Evolutionary conservation across 805 yeast genomes (phyloP), one percentile per base, ranked within the genome.

Genomic region (Lipomyces orientalis): DNA sequence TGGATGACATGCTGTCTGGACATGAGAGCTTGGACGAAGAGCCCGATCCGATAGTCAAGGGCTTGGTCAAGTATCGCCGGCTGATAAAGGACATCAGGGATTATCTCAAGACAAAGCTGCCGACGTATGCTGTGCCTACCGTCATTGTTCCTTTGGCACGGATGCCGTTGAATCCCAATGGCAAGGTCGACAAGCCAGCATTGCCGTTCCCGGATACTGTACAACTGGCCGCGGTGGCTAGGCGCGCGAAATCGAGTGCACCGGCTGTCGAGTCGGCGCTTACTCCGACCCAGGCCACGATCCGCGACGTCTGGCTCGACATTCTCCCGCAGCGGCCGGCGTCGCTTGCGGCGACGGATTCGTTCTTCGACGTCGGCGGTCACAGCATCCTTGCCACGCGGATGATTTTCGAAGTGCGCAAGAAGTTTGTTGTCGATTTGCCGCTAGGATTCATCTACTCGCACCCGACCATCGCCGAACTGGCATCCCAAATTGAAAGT

Each of bases 351-450:
- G 89, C 89, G 43, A 85, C 85, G 1, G 99, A 95, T 78, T 90
- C 97, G 1, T 95, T 95, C 86, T 95, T 95, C 76, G 99, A 95
- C 76, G 81, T 96, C 62, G 99, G 99, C 67, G 99, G 99, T 1
- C 99, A 95, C 79, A 94, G 98, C 0, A 94, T 95, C 74, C 82
- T 95, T 70, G 98, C 98, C 7, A 96, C 99, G 0, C 87, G 96
- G 77, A 93, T 95, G 97, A 94, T 95, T 69, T 95, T 95, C 75
- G 93, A 90, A 73, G 85, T 95, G 73, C 86, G 98, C 77, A 89
- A 90, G 81, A 85, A 84, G 72, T 82, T 93, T 67, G 84, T 86
- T 54, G 85, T 93, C 54, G 97, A 93, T 68, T 82, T 95, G 62
- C 98, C 99, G 31, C 82, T 95, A 69, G 97, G 97, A 2, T 87